These are phyloP conservation scores for Zasmidium cellare DNA, from an alignment of 2,329 filamentous ascomycete species.

Conservation along the genomic window DNA sequence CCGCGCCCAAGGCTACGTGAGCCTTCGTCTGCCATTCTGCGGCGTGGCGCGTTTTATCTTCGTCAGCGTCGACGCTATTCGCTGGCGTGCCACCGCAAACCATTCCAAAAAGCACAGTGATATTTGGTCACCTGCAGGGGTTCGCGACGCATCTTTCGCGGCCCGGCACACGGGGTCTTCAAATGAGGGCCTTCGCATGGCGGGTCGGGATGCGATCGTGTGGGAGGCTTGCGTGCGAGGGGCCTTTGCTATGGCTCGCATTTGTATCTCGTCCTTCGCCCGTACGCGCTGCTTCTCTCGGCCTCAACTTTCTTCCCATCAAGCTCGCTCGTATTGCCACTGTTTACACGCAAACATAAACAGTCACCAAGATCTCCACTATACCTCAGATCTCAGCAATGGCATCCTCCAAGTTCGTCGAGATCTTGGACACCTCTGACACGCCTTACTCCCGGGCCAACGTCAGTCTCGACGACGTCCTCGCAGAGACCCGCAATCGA, in stretches of 20 bases:
- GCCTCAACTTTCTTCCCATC: background rate
- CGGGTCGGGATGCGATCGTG: background rate
- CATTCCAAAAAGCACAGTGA: background rate
- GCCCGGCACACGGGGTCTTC: constrained; percentile 3
- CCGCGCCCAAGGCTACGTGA: background rate
- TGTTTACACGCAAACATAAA: background rate
- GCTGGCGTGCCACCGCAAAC: background rate
- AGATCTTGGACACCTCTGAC: constrained; percentile 34
- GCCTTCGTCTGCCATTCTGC: background rate
- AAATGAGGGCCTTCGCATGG: constrained; percentile 1
- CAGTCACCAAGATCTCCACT: background rate
- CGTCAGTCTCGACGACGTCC: constrained; percentile 37
- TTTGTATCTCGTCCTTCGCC: constrained; percentile 4
- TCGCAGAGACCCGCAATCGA: constrained; percentile 33
- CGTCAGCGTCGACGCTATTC: constrained; percentile 2
- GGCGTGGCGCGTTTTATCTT: constrained; percentile 6
- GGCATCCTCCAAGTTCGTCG: constrained; percentile 38
- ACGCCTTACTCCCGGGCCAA: constrained; percentile 34
- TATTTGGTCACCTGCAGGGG: constrained; percentile 8
- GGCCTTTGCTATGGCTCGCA: background rate
- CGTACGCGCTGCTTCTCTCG: background rate
- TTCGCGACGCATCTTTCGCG: constrained; percentile 3
- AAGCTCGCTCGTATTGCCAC: background rate
- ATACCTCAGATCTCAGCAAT: constrained; percentile 17
- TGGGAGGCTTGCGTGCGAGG: constrained; percentile 1